These are phyloP conservation scores for Chlorella sp. DNA, from an alignment of 139 green algal species.

Conservation along the genomic window DNA sequence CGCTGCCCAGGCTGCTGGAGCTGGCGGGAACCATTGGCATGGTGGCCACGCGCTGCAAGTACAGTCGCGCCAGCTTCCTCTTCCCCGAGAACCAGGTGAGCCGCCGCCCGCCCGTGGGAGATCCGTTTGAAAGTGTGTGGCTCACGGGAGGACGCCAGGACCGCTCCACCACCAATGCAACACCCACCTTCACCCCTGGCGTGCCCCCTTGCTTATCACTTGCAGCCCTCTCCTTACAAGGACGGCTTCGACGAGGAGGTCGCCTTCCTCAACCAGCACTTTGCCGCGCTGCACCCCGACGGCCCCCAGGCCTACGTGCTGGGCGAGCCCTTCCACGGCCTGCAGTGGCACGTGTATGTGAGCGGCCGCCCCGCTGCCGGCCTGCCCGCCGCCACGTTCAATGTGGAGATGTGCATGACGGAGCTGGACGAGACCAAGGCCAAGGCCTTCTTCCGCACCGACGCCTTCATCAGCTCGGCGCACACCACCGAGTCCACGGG, in stretches of 20 bases:
- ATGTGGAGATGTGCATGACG: conserved; percentile 97
- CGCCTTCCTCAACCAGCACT: conserved; percentile 61
- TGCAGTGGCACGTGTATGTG: conserved; percentile 95
- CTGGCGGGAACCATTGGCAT: conserved; percentile 57
- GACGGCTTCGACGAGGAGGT: conserved; percentile 71
- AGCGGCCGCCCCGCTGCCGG: conserved; percentile 32
- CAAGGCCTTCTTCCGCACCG: conserved; percentile 67
- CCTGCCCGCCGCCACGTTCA: conserved; percentile 47
- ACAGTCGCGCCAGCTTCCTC: conserved; percentile 88
- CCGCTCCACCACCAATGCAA: not conserved
- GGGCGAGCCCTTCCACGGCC: conserved; percentile 64
- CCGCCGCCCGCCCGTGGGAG: too few species aligned
- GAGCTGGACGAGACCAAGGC: conserved; percentile 60
- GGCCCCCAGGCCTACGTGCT: conserved; percentile 74
- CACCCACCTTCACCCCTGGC: not conserved
- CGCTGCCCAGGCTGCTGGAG: conserved; percentile 72
- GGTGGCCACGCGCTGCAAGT: conserved; percentile 64
- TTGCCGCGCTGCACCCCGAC: conserved; percentile 48
- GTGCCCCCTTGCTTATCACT: conserved; percentile 8
- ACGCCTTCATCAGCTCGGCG: conserved; percentile 52
- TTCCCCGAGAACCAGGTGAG: conserved; percentile 86
- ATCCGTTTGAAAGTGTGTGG: not conserved
- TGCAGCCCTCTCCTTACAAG: conserved; percentile 46
- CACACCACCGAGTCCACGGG: conserved; percentile 54
- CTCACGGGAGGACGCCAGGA: not conserved